Evolutionary conservation across 768 basidiomycete genomes (phyloP).

Genomic region (Panaeolus cyanescens): DNA sequence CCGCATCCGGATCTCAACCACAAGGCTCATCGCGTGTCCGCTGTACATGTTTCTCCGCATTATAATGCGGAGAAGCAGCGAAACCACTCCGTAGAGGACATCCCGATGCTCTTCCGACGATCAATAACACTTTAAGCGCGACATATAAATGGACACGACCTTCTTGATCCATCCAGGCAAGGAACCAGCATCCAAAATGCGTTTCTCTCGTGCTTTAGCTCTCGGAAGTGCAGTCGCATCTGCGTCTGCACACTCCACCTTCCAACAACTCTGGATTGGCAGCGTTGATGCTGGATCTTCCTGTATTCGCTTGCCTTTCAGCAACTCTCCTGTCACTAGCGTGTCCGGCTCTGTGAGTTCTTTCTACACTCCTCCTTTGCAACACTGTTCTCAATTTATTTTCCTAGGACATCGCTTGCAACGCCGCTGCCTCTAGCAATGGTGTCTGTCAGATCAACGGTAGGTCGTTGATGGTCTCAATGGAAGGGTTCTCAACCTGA

Average conservation of each 20-base stretch:
- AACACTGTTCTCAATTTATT: background rate
- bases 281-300: slow-evolving; percentile 47
- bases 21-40: background rate
- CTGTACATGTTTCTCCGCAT: background rate
- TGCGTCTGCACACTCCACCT: slow-evolving; percentile 53
- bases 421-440: slow-evolving; percentile 33
- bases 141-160: background rate
- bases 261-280: slow-evolving; percentile 56
- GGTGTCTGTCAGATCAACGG: slow-evolving; percentile 45
- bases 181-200: slow-evolving; percentile 20
- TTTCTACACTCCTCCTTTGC: background rate
- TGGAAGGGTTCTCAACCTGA: too few relatives aligned
- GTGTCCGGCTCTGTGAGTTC: slow-evolving; percentile 34
- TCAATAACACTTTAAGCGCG: background rate
- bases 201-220: slow-evolving; percentile 25
- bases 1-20: background rate
- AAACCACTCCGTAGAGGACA: background rate
- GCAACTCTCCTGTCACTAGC: slow-evolving; percentile 49
- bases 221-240: slow-evolving; percentile 37
- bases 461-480: slow-evolving; percentile 18
- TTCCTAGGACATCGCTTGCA: slow-evolving; percentile 49
- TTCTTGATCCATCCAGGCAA: background rate
- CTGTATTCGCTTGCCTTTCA: slow-evolving; percentile 45
- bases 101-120: background rate
- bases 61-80: background rate